Evolutionary conservation across 2,329 filamentous ascomycete species (phyloP), one percentile per base, ranked within the genome.

Genomic region (Colletotrichum orbiculare): DNA sequence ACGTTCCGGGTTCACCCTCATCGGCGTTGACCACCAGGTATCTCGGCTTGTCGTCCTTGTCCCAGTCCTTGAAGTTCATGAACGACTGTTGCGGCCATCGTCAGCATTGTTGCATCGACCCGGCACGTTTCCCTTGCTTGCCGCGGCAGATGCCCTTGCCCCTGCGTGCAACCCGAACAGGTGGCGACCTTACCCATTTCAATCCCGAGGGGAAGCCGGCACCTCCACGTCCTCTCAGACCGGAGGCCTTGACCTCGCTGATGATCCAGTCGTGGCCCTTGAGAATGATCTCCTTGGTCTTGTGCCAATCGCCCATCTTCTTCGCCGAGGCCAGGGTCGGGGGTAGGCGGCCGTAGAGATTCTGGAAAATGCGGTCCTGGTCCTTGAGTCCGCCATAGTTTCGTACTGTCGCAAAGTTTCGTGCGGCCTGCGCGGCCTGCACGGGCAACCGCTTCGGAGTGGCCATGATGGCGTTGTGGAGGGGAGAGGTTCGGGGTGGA

Each of bases 1-100:
- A 99, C 58, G 96, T 99, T 79, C 96, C 96, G 37, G 96, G 96
- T 82, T 99, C 96, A 75, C 96, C 96, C 84, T 99, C 96, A 79
- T 99, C 96, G 71, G 96, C 96, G 76, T 99, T 99, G 83, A 99
- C 93, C 67, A 99, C 95, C 60, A 99, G 85, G 77, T 99, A 99
- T 75, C 96, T 90, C 70, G 96, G 96, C 82, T 97, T 97, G 73
- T 81, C 91, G 79, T 98, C 96, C 83, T 99, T 97, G 75, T 99
- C 95, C 96, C 96, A 99, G 74, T 94, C 96, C 83, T 97, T 97
- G 86, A 95, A 94, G 86, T 99, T 99, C 96, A 99, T 99, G 82
- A 99, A 99, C 54, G 94, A 97, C 94, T 97, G 38, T 17, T 65
- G 47, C 41, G 55, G 48, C 35, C 25, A 35, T 50, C 50, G 48